Base-by-base conservation (phyloP, 257 asterid species). In the Capsicum pubescens region DNA sequence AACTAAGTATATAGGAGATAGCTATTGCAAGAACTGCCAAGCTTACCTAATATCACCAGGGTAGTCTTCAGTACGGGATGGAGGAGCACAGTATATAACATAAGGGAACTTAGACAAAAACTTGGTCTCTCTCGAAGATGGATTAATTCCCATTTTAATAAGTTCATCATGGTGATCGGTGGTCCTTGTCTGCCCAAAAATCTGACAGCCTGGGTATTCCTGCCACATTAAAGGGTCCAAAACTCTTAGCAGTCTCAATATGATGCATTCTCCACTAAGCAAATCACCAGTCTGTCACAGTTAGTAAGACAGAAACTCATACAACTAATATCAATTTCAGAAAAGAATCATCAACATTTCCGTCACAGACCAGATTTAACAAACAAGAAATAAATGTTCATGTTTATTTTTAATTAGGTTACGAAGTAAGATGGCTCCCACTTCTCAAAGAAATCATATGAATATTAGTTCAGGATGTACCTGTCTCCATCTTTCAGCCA, bases 1-100 rank as follows among this genome's bases (percentile, higher is more conserved):
- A 52, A 52, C 15, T 52, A 76, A 7, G 8, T 36, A 76, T 44
- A 74, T 52, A 48, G 19, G 19, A 50, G 60, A 21, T 74, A 19
- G 71, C 70, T 76, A n/a, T 58, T 76, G 48, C 48, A 76, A 21
- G 81, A 76, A 76, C 81, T 76, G 48, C 7, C 81, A 15, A 61
- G 58, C 84, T 80, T 89, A 95, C 99, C 95, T 90, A 77, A 97
- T 92, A 88, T 97, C 98, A 87, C 92, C 95, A 54, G 95, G 91
- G 87, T 97, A 97, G 87, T 97, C 98, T 48, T 87, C 56, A 84
- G 84, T 90, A 76, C 91, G 86, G 13, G 88, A 92, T 52, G 98
- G 98, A 88, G 98, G 98, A 83, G 98, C 98, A 88, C 98, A 95
- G 88, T 93, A 97, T 67, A 97, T 92, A 84, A 97, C 96, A 85